Evolutionary conservation across 306 rosid species (phyloP), one percentile per base, ranked within the genome.

Genomic region (Medicago ruthenica): DNA sequence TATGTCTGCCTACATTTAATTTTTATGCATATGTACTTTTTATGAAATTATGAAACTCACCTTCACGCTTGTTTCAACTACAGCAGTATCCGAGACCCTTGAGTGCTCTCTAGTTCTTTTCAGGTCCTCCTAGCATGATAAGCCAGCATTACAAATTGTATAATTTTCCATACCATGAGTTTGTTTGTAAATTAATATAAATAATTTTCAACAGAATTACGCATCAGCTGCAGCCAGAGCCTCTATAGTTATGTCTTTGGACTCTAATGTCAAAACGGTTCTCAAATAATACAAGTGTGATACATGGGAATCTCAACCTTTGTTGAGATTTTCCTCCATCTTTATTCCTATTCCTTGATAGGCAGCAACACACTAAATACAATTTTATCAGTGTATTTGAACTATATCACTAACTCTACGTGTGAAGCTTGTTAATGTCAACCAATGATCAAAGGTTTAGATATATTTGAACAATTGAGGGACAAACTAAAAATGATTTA

Each of bases 51-150:
- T 60, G 67, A 37, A 72, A 84, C 80, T 88, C 77, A 87, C 93
- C 93, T 90, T 88, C 76, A 80, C 41, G 60, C 86, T 64, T 16
- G 89, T 74, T 83, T 88, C 92, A 14, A 86, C 87, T 21, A 74
- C 83, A 67, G 85, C 81, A 24, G 86, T 76, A 67, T 85, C 87
- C 3, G 81, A 69, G 64, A 67, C 82, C 80, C 87, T 80, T 65
- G 80, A 41, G 17, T 77, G 81, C 86, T 88, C 97, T 2, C 79
- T 82, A 55, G 77, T 87, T 69, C 83, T 85, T 79, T 81, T 81
- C 84, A 87, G 87, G 50, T 65, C 78, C 74, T 84, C 86, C 86
- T 78, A 79, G 24, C 65, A 17, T 17, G 34, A 59, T 8, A 73
- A 73, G 73, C 82, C 76, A 36, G 48, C 69, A 71, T 75, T 54